A percentile compares a stretch with the other conserved stretches of the same genome.
These are phyloP conservation scores for Stellera chamaejasme DNA, from an alignment of 345 rosid genomes.

Conservation along the genomic window DNA sequence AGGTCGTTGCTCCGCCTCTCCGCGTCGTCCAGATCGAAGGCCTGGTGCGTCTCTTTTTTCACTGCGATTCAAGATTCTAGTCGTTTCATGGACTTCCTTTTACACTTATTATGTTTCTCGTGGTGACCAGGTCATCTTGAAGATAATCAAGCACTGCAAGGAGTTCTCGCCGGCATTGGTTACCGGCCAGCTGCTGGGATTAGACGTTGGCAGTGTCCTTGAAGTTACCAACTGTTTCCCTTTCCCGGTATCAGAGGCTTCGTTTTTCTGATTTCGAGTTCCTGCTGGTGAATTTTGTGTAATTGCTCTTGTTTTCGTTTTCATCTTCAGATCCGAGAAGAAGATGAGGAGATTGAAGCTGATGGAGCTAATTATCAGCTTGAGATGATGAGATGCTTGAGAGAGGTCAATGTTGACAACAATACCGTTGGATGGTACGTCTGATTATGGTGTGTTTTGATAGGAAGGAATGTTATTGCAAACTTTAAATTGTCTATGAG, in stretches of 20 bases:
- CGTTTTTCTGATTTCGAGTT: neutral
- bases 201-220: constrained; percentile 97
- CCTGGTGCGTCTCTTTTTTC: constrained; percentile 36
- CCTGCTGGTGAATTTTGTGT: neutral
- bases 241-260: constrained; percentile 52
- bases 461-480: neutral
- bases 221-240: constrained; percentile 99
- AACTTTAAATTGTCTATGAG: neutral
- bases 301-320: neutral
- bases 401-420: constrained; percentile 98
- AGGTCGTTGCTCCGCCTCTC: constrained; percentile 83
- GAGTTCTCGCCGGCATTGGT: constrained; percentile 94
- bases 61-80: neutral
- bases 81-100: neutral
- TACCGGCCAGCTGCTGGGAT: constrained; percentile 96
- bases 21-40: constrained; percentile 99
- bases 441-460: neutral
- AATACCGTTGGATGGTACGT: constrained; percentile 95
- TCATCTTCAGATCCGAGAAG: constrained; percentile 55
- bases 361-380: constrained; percentile 99
- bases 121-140: constrained; percentile 54
- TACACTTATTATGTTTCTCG: neutral
- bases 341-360: constrained; percentile 95
- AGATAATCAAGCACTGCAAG: constrained; percentile 97
- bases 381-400: constrained; percentile 97